phyloP scores from a whole-genome alignment of 108 stramenopile genomes.

The Asterionellopsis glacialis region DNA sequence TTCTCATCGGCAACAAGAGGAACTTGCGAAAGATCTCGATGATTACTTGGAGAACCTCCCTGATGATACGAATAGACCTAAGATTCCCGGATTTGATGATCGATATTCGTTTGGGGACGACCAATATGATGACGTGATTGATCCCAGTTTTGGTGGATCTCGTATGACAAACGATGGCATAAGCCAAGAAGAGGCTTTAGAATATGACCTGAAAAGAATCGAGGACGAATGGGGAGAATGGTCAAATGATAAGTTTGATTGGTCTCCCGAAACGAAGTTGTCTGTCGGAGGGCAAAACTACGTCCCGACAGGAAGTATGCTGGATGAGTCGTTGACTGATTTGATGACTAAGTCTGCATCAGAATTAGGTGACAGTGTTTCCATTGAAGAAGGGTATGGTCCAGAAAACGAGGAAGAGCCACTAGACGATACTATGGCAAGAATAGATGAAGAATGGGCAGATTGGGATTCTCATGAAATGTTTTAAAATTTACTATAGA shows the following conservation, averaged over 20 bases:
- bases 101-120: slow-evolving; percentile 22
- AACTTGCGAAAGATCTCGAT: slow-evolving; percentile 37
- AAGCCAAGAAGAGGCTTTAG: not conserved
- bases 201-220: not conserved
- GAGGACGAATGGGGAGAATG: slow-evolving; percentile 2
- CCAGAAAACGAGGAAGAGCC: slow-evolving; percentile 12
- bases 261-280: not conserved
- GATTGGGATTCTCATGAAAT: slow-evolving; percentile 12
- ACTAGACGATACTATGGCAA: slow-evolving; percentile 11
- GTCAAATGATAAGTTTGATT: not conserved
- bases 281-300: not conserved
- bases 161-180: not conserved
- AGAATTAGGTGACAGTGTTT: not conserved
- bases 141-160: slow-evolving; percentile 19
- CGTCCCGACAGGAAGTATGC: not conserved
- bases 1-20: slow-evolving; percentile 23
- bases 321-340: not conserved
- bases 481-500: no score
- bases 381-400: not conserved
- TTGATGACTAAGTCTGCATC: slow-evolving; percentile 1
- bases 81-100: slow-evolving; percentile 8
- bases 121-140: slow-evolving; percentile 26
- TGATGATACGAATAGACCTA: slow-evolving; percentile 30
- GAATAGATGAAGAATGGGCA: slow-evolving; percentile 13
- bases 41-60: slow-evolving; percentile 39